Evolutionary conservation across 257 asterid genomes (phyloP), one percentile per base, ranked within the genome.

Genomic region (Solanum rostratum): DNA sequence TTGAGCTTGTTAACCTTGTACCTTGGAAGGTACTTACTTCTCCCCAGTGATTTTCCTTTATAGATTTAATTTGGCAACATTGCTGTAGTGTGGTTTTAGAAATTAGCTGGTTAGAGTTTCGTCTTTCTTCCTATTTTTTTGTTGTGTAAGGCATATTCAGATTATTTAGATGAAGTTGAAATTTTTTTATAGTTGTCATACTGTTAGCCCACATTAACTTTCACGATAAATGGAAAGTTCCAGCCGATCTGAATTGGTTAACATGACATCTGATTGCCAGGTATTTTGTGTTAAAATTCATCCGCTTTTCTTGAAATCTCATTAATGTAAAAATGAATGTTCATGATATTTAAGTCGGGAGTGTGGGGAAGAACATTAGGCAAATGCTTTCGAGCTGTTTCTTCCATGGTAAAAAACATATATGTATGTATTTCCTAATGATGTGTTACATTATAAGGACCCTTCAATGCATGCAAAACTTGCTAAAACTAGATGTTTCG

Each of bases 1-100:
- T 97, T 86, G 99, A 95, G 86, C 98, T 97, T 86, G 95, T 95
- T 84, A 97, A 97, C 86, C 92, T 95, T 83, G 95, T 97, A 62
- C 97, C 99, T 37, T 97, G 99, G 99, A 97, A 94, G 99, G 99
- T 97, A 91, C 84, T 80, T 66, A 86, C 79, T 60, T 68, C 37
- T 83, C 63, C 30, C 27, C 71, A 54, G 10, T 83, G 15, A 80
- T 87, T 71, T 68, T 41, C 66, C 43, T 20, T 33, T 49, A 45
- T 12, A 39, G 62, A 55, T 85, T 37, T 66, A 2, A 3, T 74
- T 74, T 74, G 81, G 81, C 39, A 22, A 15, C 33, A 24, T 14
- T 74, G 41, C 37, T 73, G 55, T 73, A 43, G 80, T 73, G 55
- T 24, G 24, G 81, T 74, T 46, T 46, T 46, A 24, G 43, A 74